phyloP scores from a whole-genome alignment of 1,284 basidiomycete genomes.

The Trametes polyzona region DNA sequence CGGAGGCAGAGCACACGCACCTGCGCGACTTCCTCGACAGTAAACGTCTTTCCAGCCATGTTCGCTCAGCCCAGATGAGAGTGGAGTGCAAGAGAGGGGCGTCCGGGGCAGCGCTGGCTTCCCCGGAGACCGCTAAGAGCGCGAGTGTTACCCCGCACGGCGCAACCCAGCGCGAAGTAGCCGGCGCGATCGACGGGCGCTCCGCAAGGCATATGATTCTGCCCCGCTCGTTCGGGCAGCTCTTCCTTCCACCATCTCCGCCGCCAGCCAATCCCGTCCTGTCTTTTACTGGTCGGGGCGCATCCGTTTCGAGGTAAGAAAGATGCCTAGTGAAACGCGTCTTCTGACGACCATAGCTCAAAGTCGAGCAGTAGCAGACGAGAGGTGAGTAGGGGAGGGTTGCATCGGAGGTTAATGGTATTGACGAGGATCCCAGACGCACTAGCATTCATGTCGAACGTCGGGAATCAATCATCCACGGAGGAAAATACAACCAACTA shows the following conservation, averaged over 20 bases:
- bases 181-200: slow-evolving; percentile 10
- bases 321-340: too few species aligned
- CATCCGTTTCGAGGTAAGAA: neutral
- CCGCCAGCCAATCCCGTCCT: slow-evolving; percentile 2
- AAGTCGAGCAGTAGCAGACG: too few species aligned
- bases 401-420: too few species aligned
- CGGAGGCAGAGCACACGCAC: slow-evolving; percentile 35
- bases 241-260: neutral
- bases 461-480: neutral
- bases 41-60: slow-evolving; percentile 16
- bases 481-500: neutral
- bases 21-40: slow-evolving; percentile 57
- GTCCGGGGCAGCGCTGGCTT: neutral
- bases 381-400: too few species aligned
- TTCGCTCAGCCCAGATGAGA: neutral
- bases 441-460: neutral
- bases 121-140: neutral
- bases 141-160: neutral
- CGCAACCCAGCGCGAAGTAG: slow-evolving; percentile 6
- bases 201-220: slow-evolving; percentile 14
- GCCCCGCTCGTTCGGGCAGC: neutral
- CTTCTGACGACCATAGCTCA: too few species aligned
- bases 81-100: neutral
- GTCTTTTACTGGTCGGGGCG: neutral
- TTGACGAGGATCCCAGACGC: too few species aligned